Conservation (phyloP, 495 filamentous ascomycete species). For the Aspergillus saccharolyticus region DNA sequence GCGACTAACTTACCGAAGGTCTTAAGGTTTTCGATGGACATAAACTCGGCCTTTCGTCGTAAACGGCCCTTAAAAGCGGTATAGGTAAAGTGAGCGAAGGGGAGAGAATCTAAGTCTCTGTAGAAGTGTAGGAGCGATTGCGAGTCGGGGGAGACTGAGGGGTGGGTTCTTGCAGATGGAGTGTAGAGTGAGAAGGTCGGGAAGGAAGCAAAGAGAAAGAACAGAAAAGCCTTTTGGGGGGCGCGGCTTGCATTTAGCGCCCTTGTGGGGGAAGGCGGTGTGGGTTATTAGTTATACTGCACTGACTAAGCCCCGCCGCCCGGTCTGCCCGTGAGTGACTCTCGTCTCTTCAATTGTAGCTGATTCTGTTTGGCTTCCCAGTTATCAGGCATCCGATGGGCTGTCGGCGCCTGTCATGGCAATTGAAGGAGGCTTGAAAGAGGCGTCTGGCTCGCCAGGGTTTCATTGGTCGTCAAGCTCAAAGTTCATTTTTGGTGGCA, state of each 20-base stretch:
- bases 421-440: neutral
- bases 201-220: constrained; percentile 27
- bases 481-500: neutral
- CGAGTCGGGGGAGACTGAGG: constrained; percentile 7
- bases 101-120: constrained; percentile 38
- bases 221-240: constrained; percentile 42
- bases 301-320: constrained; percentile 17
- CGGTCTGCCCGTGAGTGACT: neutral
- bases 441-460: neutral
- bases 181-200: constrained; percentile 15
- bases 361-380: neutral
- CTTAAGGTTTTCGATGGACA: constrained; percentile 99
- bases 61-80: constrained; percentile 43
- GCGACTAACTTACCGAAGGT: constrained; percentile 78
- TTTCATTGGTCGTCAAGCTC: neutral
- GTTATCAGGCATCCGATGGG: neutral
- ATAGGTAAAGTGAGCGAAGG: constrained; percentile 27
- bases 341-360: too few relatives aligned
- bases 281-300: neutral
- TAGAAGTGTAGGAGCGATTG: constrained; percentile 19
- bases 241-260: constrained; percentile 17
- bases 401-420: too few relatives aligned
- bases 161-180: constrained; percentile 8
- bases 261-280: constrained; percentile 39
- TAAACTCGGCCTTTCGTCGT: constrained; percentile 68